Conservation (phyloP, 129 eudicot genomes). For the Smallanthus sonchifolius region DNA sequence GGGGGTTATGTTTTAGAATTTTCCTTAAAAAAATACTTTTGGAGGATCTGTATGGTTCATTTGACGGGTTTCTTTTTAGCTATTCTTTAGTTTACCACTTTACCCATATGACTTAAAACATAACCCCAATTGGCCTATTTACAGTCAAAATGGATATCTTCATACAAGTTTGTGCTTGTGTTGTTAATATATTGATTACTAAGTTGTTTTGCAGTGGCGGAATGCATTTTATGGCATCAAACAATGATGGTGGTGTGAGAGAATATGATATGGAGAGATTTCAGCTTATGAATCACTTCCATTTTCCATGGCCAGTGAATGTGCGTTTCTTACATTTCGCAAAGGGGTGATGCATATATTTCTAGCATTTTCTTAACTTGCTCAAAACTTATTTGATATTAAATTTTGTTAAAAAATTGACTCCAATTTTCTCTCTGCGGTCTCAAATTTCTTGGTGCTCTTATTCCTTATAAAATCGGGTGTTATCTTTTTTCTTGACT, state of each 20-base stretch:
- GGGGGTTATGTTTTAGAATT: not conserved
- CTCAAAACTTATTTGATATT: not conserved
- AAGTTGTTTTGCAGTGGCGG: conserved; percentile 49
- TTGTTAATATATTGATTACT: not conserved
- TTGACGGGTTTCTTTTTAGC: not conserved
- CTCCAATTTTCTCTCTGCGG: not conserved
- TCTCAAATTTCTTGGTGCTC: not conserved
- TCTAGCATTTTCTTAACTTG: not conserved
- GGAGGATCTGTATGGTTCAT: not conserved
- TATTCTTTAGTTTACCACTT: not conserved
- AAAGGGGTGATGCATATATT: not conserved
- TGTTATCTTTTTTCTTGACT: not conserved
- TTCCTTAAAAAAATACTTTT: not conserved
- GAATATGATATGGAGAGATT: conserved; percentile 87
- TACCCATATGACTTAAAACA: not conserved
- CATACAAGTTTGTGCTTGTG: not conserved
- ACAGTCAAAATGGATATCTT: not conserved
- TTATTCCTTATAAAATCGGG: not conserved
- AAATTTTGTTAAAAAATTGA: not conserved
- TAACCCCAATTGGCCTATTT: not conserved
- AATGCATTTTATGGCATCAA: conserved; percentile 67
- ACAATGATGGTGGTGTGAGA: conserved; percentile 83
- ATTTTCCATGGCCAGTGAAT: conserved; percentile 91
- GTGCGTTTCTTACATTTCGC: conserved; percentile 39
- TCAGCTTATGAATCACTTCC: conserved; percentile 69